Base-by-base conservation (phyloP, 1,284 basidiomycete genomes). In the Leucoagaricus sp. region DNA sequence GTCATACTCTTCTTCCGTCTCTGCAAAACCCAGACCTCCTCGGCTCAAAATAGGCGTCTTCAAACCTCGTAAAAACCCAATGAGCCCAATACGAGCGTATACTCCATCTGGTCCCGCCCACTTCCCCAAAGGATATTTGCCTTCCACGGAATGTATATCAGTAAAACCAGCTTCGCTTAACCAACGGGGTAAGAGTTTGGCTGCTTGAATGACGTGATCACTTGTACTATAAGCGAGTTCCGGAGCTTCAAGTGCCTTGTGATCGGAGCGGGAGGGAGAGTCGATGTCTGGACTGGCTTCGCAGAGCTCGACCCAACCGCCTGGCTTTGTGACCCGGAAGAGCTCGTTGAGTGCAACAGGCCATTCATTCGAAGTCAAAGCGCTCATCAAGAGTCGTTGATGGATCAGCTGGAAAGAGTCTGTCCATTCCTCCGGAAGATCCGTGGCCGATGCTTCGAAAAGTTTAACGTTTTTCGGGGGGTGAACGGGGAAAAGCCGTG, bases 301-400 rank as follows among this genome's bases (percentile, higher is more conserved):
- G 17, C 53, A 55, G 28, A 59, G 38, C 31, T 59, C 53, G 15
- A 56, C 45, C 58, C 53, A 59, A 6, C 53, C 58, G 15, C 58
- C 53, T 8, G 58, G 53, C 15, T 53, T 55, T 6, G 49, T 36
- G 21, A 55, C 58, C 5, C 53, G 53, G 33, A 52, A 52, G 23
- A 59, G 36, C 26, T 56, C 53, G 9, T 28, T 17, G 10, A 59
- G 13, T 2, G 53, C 58, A 5, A 41, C 23, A 13, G 53, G 49
- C 58, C 58, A 59, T 41, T 59, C 48, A 3, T 45, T 23, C 6
- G 49, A 49, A 13, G 58, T 59, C 25, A 59, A 31, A 15, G 49
- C 49, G 19, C 49, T 47, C n/a, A 47, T 48, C 34, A 59, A 49
- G 23, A 59, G 51, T 10, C 58, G 53, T 47, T 59, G 53, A 19